A percentile compares a stretch with the other conserved stretches of the same genome.
phyloP scores from a whole-genome alignment of 805 yeast genomes.

The Yamadazyma kitorensis region DNA sequence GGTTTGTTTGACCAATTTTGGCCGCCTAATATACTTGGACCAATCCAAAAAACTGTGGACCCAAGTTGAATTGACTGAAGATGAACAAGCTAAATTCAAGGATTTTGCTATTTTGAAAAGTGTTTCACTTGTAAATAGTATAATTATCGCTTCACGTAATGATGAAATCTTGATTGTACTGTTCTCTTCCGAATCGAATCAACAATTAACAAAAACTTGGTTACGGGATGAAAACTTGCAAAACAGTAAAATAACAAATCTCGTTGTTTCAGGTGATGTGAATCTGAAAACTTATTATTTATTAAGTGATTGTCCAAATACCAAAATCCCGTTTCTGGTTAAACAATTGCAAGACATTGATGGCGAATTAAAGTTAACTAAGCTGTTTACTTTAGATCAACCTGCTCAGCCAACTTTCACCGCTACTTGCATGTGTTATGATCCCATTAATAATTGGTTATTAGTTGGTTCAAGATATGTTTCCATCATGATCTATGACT shows the following conservation, averaged over 20 bases:
- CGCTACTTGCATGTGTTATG: conserved; percentile 54
- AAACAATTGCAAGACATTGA: conserved; percentile 27
- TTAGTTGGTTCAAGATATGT: conserved; percentile 73
- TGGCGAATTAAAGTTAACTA: conserved; percentile 18
- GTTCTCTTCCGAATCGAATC: conserved; percentile 2
- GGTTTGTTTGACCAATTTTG: conserved; percentile 57
- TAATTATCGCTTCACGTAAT: conserved; percentile 24
- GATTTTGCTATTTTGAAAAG: conserved; percentile 46
- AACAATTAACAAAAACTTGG: conserved; percentile 18
- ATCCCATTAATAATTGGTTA: conserved; percentile 36
- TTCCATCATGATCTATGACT: conserved; percentile 54
- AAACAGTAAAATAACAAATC: conserved; percentile 49
- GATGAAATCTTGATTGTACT: conserved; percentile 45
- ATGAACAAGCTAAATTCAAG: conserved; percentile 22
- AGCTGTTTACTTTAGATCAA: conserved; percentile 28
- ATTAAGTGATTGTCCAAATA: conserved; percentile 67
- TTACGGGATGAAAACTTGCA: conserved; percentile 3
- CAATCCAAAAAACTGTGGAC: conserved; percentile 23
- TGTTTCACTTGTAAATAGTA: conserved; percentile 27
- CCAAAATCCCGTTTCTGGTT: conserved; percentile 50
- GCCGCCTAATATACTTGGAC: conserved; percentile 43
- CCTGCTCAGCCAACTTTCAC: conserved; percentile 50
- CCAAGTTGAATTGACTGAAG: conserved; percentile 9
- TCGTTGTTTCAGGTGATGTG: conserved; percentile 30
- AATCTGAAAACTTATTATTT: conserved; percentile 20